A percentile compares a stretch with the other conserved stretches of the same genome.
Evolutionary conservation across 108 stramenopile species (phyloP).

Genomic region (Mediolabrus comicus): DNA sequence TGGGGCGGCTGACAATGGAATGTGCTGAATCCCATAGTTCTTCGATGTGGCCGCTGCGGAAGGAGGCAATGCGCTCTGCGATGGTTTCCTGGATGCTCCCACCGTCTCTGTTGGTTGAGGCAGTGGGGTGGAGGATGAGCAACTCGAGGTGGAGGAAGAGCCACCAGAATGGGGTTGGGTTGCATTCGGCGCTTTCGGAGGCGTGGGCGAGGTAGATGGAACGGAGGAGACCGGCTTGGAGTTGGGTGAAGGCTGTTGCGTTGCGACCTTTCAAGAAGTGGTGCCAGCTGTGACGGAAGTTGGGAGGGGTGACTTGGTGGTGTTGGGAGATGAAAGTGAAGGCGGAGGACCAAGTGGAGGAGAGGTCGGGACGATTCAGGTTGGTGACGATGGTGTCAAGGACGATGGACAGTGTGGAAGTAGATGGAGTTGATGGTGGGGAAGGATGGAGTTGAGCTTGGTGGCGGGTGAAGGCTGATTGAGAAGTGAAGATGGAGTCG

Average conservation of each 20-base stretch:
- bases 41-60: background rate
- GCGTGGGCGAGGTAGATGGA: background rate
- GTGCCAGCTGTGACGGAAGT: background rate
- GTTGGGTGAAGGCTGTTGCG: background rate
- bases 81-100: background rate
- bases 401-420: background rate
- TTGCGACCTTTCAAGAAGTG: background rate
- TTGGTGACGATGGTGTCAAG: background rate
- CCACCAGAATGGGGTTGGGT: slow-evolving; percentile 13
- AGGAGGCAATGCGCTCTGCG: background rate
- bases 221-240: background rate
- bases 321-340: background rate
- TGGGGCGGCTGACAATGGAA: background rate
- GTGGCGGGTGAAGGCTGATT: background rate
- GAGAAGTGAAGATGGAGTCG: background rate
- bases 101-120: background rate
- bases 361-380: background rate
- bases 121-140: slow-evolving; percentile 1
- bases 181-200: background rate
- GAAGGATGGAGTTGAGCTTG: background rate
- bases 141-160: slow-evolving; percentile 15
- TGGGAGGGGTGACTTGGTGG: background rate
- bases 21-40: background rate
- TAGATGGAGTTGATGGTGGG: background rate
- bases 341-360: background rate